Conservation (phyloP, 805 yeast species). For the Myxozyma neotropica region DNA sequence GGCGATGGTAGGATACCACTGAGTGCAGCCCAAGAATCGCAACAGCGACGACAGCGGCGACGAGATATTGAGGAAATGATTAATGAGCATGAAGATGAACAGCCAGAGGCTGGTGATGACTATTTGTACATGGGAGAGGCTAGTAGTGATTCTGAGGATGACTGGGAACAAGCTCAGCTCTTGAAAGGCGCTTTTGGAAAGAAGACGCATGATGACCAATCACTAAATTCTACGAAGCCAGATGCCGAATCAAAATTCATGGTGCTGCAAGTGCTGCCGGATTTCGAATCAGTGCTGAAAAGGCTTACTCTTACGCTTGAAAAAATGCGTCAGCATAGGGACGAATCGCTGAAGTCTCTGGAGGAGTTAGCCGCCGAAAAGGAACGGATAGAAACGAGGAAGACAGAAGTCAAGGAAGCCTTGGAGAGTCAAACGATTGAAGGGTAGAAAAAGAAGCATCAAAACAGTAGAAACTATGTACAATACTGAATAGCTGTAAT, state of each 20-base stretch:
- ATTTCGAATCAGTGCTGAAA: slow-evolving; percentile 19
- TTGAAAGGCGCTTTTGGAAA: slow-evolving; percentile 26
- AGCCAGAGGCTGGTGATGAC: slow-evolving; percentile 9
- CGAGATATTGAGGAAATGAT: slow-evolving; percentile 26
- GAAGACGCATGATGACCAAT: background rate
- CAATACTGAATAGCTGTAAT: background rate
- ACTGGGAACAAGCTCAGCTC: slow-evolving; percentile 32
- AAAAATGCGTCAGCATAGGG: slow-evolving; percentile 16
- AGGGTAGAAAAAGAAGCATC: background rate
- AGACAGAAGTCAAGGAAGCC: slow-evolving; percentile 20
- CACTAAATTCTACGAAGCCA: background rate
- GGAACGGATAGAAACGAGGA: slow-evolving; percentile 17
- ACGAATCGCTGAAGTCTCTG: slow-evolving; percentile 14
- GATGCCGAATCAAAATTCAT: background rate
- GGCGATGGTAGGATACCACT: slow-evolving; percentile 34
- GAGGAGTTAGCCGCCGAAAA: slow-evolving; percentile 14
- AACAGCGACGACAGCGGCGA: slow-evolving; percentile 18
- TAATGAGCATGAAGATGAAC: slow-evolving; percentile 27
- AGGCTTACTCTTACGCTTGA: slow-evolving; percentile 20
- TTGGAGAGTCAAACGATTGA: slow-evolving; percentile 6
- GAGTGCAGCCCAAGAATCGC: slow-evolving; percentile 23
- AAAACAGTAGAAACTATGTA: background rate
- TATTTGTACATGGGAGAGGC: slow-evolving; percentile 10
- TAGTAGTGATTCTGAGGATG: slow-evolving; percentile 24
- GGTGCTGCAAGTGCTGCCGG: slow-evolving; percentile 25